These are phyloP conservation scores for Zostera marina DNA, from an alignment of 116 monocot genomes.

Conservation along the genomic window DNA sequence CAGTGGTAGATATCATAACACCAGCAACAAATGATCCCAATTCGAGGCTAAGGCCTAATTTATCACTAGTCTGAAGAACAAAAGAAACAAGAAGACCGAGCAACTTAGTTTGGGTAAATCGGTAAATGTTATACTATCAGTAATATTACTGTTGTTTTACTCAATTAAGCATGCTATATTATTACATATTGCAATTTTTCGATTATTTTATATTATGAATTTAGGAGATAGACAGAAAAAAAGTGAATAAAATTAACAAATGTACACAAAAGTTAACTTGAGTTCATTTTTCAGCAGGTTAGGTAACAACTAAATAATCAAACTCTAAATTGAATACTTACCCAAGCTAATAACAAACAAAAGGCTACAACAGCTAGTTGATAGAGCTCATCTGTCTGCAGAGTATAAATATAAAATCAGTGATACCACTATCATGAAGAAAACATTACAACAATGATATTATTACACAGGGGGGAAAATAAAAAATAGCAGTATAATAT, in stretches of 20 bases:
- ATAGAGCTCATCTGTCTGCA: slow-evolving; percentile 94
- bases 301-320: not conserved
- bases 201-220: too few species aligned
- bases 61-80: slow-evolving; percentile 76
- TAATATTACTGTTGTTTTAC: too few species aligned
- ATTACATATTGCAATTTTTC: too few species aligned
- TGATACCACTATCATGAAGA: too few species aligned
- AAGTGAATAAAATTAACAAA: too few species aligned
- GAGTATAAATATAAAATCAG: not conserved
- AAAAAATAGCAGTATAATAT: not conserved
- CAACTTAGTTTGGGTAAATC: too few species aligned
- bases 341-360: slow-evolving; percentile 83
- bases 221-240: too few species aligned
- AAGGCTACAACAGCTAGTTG: slow-evolving; percentile 84
- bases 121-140: too few species aligned
- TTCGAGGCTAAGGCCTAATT: slow-evolving; percentile 79
- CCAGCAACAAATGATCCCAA: slow-evolving; percentile 91
- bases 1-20: slow-evolving; percentile 86
- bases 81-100: not conserved
- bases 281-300: not conserved
- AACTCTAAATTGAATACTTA: slow-evolving; percentile 15
- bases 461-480: not conserved
- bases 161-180: too few species aligned
- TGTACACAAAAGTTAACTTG: too few species aligned
- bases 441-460: too few species aligned